Base-by-base conservation (phyloP, 2,329 filamentous ascomycete species). In the Leptosphaerulina australis region DNA sequence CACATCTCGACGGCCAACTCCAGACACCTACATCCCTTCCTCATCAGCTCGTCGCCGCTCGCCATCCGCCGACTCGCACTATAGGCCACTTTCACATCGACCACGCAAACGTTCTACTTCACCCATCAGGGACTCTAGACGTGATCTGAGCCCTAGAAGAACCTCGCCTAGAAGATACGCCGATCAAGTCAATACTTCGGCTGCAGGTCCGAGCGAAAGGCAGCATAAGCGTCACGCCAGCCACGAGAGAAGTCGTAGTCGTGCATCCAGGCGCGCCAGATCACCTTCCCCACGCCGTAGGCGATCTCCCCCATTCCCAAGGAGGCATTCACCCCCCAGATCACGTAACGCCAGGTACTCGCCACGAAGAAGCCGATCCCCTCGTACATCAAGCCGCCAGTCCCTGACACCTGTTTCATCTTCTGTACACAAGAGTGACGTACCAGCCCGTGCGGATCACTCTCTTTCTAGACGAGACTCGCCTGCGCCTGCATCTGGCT, bases 41-140 rank as follows among this genome's bases (percentile, higher is more conserved):
- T 49, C 59, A 6, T 46, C 67, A 10, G 57, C 62, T 46, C 74
- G 71, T 30, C 73, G 70, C 36, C 74, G 73, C 47, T 78, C 76
- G 26, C 71, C 63, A 11, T 77, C 76, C 11, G 62, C 57, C 51
- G 74, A 76, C 34, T 73, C 72, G 22, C 62, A 68, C 43, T 73
- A 74, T 56, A 59, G 66, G 44, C 59, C 63, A 17, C 64, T 65
- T 28, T 55, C 68, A 28, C 60, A 62, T 39, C 63, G 67, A 47
- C 53, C 53, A 37, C 64, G 70, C 34, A 68, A 66, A 59, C 62
- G 69, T 39, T 72, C 70, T 11, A 17, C 45, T 36, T 66, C 70
- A 20, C 64, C 66, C 21, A 68, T 69, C 14, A 63, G 65, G 50
- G 64, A 58, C 31, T 59, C 63, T 15, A 61, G 64, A 45, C 64